These are phyloP conservation scores for Onygenales sp. DNA, from an alignment of 2,329 filamentous ascomycete species.

Conservation along the genomic window DNA sequence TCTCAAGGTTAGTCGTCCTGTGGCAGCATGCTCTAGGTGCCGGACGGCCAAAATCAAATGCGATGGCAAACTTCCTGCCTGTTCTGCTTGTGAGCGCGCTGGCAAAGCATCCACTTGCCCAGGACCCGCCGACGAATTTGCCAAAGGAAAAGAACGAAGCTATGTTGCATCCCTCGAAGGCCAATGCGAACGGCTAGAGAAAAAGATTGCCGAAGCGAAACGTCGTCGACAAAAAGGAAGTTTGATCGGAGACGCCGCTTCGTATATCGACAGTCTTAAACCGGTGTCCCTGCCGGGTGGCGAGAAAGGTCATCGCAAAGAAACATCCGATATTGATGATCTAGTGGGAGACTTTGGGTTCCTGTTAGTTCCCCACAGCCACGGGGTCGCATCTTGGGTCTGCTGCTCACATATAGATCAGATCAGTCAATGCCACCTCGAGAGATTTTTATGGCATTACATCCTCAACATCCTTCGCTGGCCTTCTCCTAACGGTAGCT, in stretches of 20 bases:
- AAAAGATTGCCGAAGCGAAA: slow-evolving; percentile 49
- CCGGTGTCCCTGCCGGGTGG: not conserved
- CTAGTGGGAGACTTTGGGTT: slow-evolving; percentile 91
- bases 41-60: slow-evolving; percentile 95
- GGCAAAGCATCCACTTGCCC: slow-evolving; percentile 82
- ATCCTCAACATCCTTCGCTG: slow-evolving; percentile 84
- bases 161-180: slow-evolving; percentile 95
- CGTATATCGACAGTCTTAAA: slow-evolving; percentile 4
- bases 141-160: slow-evolving; percentile 87
- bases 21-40: slow-evolving; percentile 72
- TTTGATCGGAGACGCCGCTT: slow-evolving; percentile 19
- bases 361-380: slow-evolving; percentile 47
- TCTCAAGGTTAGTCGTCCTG: slow-evolving; percentile 60
- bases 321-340: slow-evolving; percentile 81
- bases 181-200: slow-evolving; percentile 78
- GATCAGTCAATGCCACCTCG: slow-evolving; percentile 87
- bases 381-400: not conserved
- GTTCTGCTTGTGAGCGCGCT: slow-evolving; percentile 88
- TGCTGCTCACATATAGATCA: slow-evolving; percentile 27
- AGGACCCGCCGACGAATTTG: slow-evolving; percentile 91
- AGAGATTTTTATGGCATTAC: slow-evolving; percentile 86
- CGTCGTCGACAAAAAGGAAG: slow-evolving; percentile 46
- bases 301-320: slow-evolving; percentile 37
- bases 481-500: slow-evolving; percentile 75
- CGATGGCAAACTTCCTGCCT: slow-evolving; percentile 90